phyloP scores from a whole-genome alignment of 2,329 filamentous ascomycete species.

The Fusarium clavum region DNA sequence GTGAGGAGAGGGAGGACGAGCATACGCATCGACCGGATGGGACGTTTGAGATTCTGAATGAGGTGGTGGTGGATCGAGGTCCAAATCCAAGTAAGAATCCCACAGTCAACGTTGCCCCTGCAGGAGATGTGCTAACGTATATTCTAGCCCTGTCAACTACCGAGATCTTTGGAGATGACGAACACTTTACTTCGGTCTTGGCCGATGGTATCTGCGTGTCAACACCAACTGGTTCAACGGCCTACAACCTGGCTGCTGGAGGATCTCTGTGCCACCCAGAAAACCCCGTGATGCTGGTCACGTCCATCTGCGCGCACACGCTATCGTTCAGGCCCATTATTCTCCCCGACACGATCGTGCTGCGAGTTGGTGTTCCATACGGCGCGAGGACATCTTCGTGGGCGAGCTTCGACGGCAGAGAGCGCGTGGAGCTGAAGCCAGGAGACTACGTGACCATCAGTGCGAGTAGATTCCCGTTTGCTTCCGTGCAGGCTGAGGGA shows the following conservation, averaged over 20 bases:
- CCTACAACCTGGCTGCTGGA: constrained; percentile 96
- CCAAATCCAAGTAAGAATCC: constrained; percentile 83
- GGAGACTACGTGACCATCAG: constrained; percentile 89
- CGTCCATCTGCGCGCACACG: constrained; percentile 94
- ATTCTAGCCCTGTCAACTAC: constrained; percentile 84
- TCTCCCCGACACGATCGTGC: constrained; percentile 92
- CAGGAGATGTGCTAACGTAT: constrained; percentile 18
- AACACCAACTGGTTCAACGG: constrained; percentile 93
- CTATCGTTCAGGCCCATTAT: constrained; percentile 97
- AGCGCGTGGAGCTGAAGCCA: constrained; percentile 81
- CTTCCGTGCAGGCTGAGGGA: constrained; percentile 77
- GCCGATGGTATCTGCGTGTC: constrained; percentile 95
- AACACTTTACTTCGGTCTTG: constrained; percentile 93
- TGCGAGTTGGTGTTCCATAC: constrained; percentile 94
- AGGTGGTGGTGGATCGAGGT: constrained; percentile 94
- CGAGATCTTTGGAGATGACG: constrained; percentile 93
- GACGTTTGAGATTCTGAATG: constrained; percentile 92
- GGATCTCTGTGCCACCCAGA: constrained; percentile 95
- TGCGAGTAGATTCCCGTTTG: constrained; percentile 83
- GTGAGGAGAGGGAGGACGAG: constrained; percentile 84
- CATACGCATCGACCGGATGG: constrained; percentile 87
- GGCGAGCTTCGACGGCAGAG: constrained; percentile 97
- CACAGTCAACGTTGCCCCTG: constrained; percentile 5
- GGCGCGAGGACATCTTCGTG: constrained; percentile 89
- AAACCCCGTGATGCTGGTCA: constrained; percentile 94